Evolutionary conservation across 1,284 basidiomycete species (phyloP), one percentile per base, ranked within the genome.

Genomic region (Malassezia brasiliensis): DNA sequence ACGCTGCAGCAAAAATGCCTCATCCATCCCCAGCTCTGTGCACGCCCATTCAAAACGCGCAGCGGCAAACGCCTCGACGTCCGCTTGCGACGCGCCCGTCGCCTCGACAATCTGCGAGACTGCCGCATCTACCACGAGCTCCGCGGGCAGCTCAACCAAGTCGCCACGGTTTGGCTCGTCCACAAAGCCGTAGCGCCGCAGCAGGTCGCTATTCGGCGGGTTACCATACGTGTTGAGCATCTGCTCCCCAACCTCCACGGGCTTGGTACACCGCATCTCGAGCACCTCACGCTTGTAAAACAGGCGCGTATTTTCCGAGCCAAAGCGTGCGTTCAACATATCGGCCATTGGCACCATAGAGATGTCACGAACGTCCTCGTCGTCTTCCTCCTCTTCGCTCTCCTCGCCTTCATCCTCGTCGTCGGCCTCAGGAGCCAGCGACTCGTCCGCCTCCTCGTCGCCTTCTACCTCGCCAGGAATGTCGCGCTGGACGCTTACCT

Each of bases 281-380:
- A 94, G 79, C 20, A 79, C 77, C 7, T 79, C 76, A 35, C 83
- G 79, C 66, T 90, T 87, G 72, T 90, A 83, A 69, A 90, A 91
- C 4, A 93, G 76, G 64, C 85, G 87, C 0, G 88, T 87, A 20
- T 73, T 73, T 53, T 73, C 69, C 19, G 66, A 69, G 15, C 62
- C 67, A 50, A 66, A 69, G 2, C 63, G 60, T 1, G 72, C 70
- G 44, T 74, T 74, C 35, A 77, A 79, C 80, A 96, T 85, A 75
- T 96, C 93, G 1, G 93, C 94, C 80, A 98, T 85, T 0, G 93
- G 93, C 1, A 96, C 87, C 90, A 98, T 94, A 0, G 87, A 84
- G 10, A 90, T 84, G 62, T 88, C 83, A 1, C 81, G 79, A 1
- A 83, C 77, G 19, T 66, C 60, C 28, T 64, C 67, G 19, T 68